Conservation (phyloP, 2,329 filamentous ascomycete species). For the Beauveria medogensis region DNA sequence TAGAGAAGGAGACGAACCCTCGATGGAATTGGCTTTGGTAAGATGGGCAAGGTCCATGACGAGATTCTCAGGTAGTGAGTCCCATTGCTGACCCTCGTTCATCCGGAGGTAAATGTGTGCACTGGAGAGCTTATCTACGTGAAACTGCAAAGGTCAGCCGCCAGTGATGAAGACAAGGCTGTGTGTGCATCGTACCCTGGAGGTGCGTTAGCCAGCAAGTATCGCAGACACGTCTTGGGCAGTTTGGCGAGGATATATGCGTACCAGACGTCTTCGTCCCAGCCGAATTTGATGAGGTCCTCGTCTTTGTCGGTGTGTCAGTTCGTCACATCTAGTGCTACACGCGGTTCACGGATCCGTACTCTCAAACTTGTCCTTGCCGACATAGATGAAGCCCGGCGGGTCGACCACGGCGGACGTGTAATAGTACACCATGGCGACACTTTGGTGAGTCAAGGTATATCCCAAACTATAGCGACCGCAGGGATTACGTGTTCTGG, state of each 20-base stretch:
- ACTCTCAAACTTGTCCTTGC: slow-evolving; percentile 99
- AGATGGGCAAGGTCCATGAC: slow-evolving; percentile 88
- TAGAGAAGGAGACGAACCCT: slow-evolving; percentile 47
- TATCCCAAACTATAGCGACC: not conserved
- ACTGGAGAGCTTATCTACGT: slow-evolving; percentile 93
- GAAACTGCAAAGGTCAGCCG: slow-evolving; percentile 53
- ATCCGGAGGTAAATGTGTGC: slow-evolving; percentile 94
- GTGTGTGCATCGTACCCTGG: slow-evolving; percentile 20
- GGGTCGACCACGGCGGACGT: slow-evolving; percentile 78
- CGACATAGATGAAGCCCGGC: slow-evolving; percentile 83
- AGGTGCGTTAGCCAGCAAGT: slow-evolving; percentile 5
- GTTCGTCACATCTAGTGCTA: not conserved
- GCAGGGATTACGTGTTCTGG: not conserved
- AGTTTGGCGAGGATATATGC: slow-evolving; percentile 12
- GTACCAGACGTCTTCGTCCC: slow-evolving; percentile 93
- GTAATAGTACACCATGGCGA: slow-evolving; percentile 88
- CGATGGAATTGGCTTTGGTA: slow-evolving; percentile 97
- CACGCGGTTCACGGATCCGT: slow-evolving; percentile 25
- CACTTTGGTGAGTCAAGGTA: not conserved
- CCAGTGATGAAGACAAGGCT: not conserved
- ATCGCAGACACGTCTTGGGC: not conserved
- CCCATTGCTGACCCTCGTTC: slow-evolving; percentile 72
- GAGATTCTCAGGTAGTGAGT: slow-evolving; percentile 65
- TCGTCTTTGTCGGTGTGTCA: slow-evolving; percentile 57
- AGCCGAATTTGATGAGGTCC: slow-evolving; percentile 87